Evolutionary conservation across 2,329 filamentous ascomycete genomes (phyloP), one percentile per base, ranked within the genome.

Genomic region (Colletotrichum noveboracense): DNA sequence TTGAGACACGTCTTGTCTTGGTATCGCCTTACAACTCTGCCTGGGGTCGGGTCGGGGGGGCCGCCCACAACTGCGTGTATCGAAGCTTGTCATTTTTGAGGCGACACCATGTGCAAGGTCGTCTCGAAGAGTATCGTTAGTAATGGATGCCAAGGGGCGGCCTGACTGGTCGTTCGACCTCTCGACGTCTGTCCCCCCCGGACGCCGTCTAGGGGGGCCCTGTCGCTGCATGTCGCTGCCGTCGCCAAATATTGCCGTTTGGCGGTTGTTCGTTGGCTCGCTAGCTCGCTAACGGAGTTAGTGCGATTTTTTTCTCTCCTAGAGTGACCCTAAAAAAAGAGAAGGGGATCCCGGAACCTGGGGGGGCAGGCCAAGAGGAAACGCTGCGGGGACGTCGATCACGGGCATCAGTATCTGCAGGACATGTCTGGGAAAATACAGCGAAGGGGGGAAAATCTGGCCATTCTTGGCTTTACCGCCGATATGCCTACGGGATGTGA

Each of bases 1-100:
- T 75, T 75, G 72, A 75, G 52, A 75, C 72, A 67, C 24, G 69
- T 72, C 72, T 72, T 72, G 72, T 72, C 69, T 75, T 75, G 61
- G 72, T 72, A 58, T 75, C 62, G 72, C 52, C 58, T 62, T 66
- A 30, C 61, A 61, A 52, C 26, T 14, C 12, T 14, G 58, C 34
- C 64, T 28, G 43, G 26, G n/a, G 16, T 38, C 16, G 36, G 36
- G 36, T n/a, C n/a, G 36, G 36, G 36, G 8, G 36, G 34, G 34
- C 34, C 34, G 34, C 34, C 34, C 34, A 36, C 34, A 36, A 36
- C 14, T 36, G 34, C 34, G 34, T 24, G 21, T 61, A 18, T 65
- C 21, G 55, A 58, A 58, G 55, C 55, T 58, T 58, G 55, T 58
- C 21, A 26, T 28, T 16, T 28, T 26, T 58, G 55, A 30, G 24